These are phyloP conservation scores for Pyrus bretschneideri DNA, from an alignment of 306 rosid species.

Conservation along the genomic window DNA sequence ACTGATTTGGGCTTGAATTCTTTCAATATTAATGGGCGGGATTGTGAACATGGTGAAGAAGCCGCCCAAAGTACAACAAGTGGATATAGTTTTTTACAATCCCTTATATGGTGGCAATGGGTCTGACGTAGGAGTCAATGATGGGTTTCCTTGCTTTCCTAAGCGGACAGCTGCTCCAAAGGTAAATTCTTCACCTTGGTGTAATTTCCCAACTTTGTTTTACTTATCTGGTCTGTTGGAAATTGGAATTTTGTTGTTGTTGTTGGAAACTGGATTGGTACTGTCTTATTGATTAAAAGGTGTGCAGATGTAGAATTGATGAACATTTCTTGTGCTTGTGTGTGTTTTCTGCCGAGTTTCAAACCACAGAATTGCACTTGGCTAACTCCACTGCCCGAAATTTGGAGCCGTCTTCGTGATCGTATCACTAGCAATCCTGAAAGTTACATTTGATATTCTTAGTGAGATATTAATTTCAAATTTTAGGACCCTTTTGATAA, in stretches of 20 bases:
- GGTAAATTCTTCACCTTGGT: too few species aligned
- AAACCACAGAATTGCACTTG: background rate
- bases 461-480: background rate
- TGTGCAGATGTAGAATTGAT: slow-evolving; percentile 44
- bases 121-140: too few species aligned
- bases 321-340: slow-evolving; percentile 68
- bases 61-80: too few species aligned
- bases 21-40: too few species aligned
- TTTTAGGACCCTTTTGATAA: too few species aligned
- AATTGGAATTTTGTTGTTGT: background rate
- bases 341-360: slow-evolving; percentile 52
- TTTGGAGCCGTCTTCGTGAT: background rate
- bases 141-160: too few species aligned
- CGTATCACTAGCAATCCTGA: background rate
- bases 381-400: background rate
- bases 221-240: background rate
- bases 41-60: too few species aligned
- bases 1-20: too few species aligned
- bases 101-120: too few species aligned
- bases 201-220: background rate
- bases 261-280: background rate
- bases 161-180: too few species aligned
- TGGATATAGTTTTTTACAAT: too few species aligned
- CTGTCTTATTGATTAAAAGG: background rate
- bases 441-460: background rate